Conservation (phyloP, 768 basidiomycete genomes). For the Ramaria rubella region DNA sequence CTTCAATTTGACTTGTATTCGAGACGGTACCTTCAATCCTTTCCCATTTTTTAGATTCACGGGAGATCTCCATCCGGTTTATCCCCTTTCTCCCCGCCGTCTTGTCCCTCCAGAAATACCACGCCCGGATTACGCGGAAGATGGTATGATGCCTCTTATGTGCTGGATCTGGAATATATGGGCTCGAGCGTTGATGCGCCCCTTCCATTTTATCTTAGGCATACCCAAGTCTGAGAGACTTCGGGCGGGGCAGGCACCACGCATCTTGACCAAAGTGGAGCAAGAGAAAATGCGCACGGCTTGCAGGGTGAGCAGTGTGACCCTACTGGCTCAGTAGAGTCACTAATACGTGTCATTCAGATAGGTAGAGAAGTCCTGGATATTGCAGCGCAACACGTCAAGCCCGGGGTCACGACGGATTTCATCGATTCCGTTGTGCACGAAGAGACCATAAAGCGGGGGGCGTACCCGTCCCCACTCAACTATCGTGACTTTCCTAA, state of each 20-base stretch:
- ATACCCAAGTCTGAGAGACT: constrained; percentile 53
- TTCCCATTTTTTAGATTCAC: constrained; percentile 74
- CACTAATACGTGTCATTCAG: constrained; percentile 34
- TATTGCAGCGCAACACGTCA: constrained; percentile 75
- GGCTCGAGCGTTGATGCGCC: constrained; percentile 16
- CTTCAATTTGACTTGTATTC: constrained; percentile 8
- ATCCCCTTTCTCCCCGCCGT: constrained; percentile 80
- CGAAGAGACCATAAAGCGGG: constrained; percentile 81
- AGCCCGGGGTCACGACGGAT: constrained; percentile 93
- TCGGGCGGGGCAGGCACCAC: constrained; percentile 53
- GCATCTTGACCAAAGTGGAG: constrained; percentile 62
- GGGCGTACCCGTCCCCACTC: constrained; percentile 90
- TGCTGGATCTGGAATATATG: constrained; percentile 29
- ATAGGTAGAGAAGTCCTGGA: constrained; percentile 90
- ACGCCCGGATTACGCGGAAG: constrained; percentile 81
- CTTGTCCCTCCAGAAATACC: constrained; percentile 76
- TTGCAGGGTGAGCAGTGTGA: constrained; percentile 58
- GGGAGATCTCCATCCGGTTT: constrained; percentile 71
- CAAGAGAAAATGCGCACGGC: constrained; percentile 85
- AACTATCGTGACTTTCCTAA: constrained; percentile 91
- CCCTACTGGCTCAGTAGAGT: neutral
- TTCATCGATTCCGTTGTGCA: constrained; percentile 93
- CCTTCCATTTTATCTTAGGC: constrained; percentile 33
- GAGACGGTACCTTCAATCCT: constrained; percentile 76
- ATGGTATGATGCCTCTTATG: constrained; percentile 42